Conservation (phyloP, 73 alveolate genomes). For the Symbiodinium pilosum region DNA sequence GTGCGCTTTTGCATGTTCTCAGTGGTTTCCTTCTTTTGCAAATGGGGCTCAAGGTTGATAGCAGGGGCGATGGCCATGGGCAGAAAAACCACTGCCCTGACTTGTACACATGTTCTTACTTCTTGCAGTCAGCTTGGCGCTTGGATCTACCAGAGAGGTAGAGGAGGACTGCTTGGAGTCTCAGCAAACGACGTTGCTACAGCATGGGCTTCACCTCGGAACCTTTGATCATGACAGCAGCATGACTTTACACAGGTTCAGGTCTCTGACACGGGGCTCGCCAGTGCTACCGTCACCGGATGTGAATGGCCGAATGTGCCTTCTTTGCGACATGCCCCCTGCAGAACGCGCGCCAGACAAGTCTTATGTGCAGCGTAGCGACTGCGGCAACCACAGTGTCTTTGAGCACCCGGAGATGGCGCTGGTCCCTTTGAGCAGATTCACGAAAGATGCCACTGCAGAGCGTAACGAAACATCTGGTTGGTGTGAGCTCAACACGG, state of each 20-base stretch:
- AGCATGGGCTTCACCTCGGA: background rate
- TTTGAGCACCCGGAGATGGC: background rate
- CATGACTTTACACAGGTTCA: background rate
- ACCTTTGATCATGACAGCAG: background rate
- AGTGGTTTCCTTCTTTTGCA: too few relatives aligned
- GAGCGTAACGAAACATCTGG: background rate
- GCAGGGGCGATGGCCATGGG: too few relatives aligned
- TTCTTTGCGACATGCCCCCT: background rate
- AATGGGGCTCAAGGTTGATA: too few relatives aligned
- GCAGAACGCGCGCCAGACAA: background rate
- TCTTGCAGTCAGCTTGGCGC: background rate
- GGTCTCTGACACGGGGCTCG: background rate
- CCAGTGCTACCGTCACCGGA: background rate
- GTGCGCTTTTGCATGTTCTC: too few relatives aligned
- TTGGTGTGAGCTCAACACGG: conserved; percentile 8
- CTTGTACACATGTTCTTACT: background rate
- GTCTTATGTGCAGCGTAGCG: background rate
- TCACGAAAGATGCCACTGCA: background rate
- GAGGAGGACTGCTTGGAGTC: background rate
- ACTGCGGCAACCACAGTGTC: conserved; percentile 15
- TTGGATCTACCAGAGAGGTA: background rate
- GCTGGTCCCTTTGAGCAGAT: background rate
- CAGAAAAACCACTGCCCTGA: background rate
- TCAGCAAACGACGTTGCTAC: background rate
- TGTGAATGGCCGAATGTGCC: background rate